Conservation (phyloP, 345 rosid genomes). For the Noccaea bulbosa region DNA sequence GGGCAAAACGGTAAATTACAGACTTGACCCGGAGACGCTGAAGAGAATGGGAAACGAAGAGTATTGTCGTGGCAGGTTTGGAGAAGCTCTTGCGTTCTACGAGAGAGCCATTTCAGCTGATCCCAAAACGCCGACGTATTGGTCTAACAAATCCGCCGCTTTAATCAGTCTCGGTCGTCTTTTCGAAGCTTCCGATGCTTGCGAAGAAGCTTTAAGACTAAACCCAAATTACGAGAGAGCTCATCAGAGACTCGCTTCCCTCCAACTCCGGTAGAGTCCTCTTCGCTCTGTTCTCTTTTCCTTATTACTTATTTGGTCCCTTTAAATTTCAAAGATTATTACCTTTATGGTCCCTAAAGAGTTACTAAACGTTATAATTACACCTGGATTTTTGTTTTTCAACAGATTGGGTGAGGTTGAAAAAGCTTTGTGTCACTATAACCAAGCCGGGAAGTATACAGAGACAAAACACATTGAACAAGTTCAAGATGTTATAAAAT, state of each 20-base stretch:
- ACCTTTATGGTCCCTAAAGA: background rate
- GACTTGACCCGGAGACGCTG: constrained; percentile 62
- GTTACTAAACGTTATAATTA: background rate
- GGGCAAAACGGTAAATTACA: constrained; percentile 36
- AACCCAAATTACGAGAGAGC: constrained; percentile 71
- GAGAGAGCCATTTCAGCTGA: constrained; percentile 74
- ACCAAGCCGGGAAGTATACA: constrained; percentile 45
- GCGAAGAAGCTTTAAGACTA: constrained; percentile 71
- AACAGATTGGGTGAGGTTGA: constrained; percentile 70
- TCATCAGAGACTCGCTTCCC: constrained; percentile 68
- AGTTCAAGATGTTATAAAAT: constrained; percentile 52
- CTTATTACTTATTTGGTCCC: background rate
- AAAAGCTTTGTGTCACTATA: constrained; percentile 62
- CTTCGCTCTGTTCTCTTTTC: background rate
- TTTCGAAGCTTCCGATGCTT: constrained; percentile 70
- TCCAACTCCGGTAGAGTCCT: constrained; percentile 56
- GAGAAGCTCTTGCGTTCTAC: constrained; percentile 75
- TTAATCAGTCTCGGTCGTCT: constrained; percentile 79
- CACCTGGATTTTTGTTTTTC: background rate
- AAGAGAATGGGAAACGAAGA: constrained; percentile 79
- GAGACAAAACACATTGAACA: constrained; percentile 50
- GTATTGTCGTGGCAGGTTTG: constrained; percentile 70
- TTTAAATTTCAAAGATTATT: background rate
- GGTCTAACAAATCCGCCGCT: constrained; percentile 86
- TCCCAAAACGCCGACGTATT: constrained; percentile 67